Base-by-base conservation (phyloP, 2,329 filamentous ascomycete species). In the Monilinia vaccinii-corymbosi region DNA sequence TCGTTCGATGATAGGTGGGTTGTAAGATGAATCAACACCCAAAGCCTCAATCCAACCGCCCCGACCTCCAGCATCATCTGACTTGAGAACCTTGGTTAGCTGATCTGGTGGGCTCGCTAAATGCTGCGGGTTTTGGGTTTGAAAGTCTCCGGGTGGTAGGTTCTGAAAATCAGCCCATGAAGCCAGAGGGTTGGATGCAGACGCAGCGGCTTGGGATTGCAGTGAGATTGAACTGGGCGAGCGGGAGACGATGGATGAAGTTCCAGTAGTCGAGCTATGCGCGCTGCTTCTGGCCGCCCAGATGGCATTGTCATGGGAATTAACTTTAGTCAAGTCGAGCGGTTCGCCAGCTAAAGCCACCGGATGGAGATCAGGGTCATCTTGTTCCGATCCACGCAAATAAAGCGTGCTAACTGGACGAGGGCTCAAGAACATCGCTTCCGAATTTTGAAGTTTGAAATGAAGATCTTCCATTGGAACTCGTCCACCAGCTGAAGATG, bases 361-460 rank as follows among this genome's bases (percentile, higher is more conserved):
- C 0, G 90, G 90, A 68, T 89, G 84, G 13, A 87, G 74, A 70
- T 95, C 90, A 1, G 89, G 88, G 68, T 95, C 89, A 68, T 95
- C 90, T 10, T 82, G 76, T 31, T 91, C 88, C 25, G 88, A 86
- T 32, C 90, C 90, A 36, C 86, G 82, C 3, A 95, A 77, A 67
- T 90, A 92, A 9, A 95, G 75, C 18, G 92, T 81, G 71, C 89
- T 94, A 49, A 89, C 83, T 1, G 88, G 87, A 2, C 88, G 79
- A 6, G 89, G 92, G 69, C 89, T 94, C 18, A 86, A 89, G 71
- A 94, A 94, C 90, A 94, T 94, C 68, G 93, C 89, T 72, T 93
- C 88, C 45, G 92, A 77, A 1, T 83, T 87, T 66, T 87, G 85
- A 32, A 94, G 78, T 73, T 93, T 93, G 73, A 83, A 82, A 68